A percentile compares a stretch with the other conserved stretches of the same genome.
These are phyloP conservation scores for Rhizodiscina lignyota DNA, from an alignment of 495 filamentous ascomycete species.

Conservation along the genomic window DNA sequence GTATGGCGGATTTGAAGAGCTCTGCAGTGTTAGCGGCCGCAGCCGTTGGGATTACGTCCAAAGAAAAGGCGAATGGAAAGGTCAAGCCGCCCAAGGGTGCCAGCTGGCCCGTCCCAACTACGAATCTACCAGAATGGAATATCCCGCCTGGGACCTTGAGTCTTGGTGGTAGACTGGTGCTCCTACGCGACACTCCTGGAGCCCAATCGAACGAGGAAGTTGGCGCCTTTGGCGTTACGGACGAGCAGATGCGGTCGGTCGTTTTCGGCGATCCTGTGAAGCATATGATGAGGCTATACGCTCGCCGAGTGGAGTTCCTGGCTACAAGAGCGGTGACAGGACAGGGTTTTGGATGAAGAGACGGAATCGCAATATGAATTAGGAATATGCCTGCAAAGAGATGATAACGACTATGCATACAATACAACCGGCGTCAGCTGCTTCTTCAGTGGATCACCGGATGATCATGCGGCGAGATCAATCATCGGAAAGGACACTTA, in stretches of 20 bases:
- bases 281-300: conserved; percentile 66
- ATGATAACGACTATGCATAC: no score
- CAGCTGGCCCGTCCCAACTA: no score
- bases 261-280: conserved; percentile 67
- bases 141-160: conserved; percentile 46
- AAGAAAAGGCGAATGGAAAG: no score
- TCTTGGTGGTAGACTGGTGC: conserved; percentile 48
- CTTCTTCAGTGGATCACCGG: no score
- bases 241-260: conserved; percentile 44
- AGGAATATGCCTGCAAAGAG: no score
- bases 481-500: no score
- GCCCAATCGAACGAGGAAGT: conserved; percentile 29
- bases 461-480: no score
- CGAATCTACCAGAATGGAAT: conserved; percentile 28
- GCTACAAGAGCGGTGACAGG: conserved; percentile 46
- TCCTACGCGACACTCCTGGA: conserved; percentile 38
- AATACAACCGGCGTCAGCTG: no score
- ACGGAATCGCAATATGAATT: no score
- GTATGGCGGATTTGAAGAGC: background rate
- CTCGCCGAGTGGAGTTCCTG: conserved; percentile 45
- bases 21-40: conserved; percentile 8
- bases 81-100: no score
- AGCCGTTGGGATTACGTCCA: no score
- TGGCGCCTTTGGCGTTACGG: conserved; percentile 43
- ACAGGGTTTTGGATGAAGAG: conserved; percentile 1